Conservation (phyloP, 2,329 filamentous ascomycete genomes). For the Fusarium equiseti region DNA sequence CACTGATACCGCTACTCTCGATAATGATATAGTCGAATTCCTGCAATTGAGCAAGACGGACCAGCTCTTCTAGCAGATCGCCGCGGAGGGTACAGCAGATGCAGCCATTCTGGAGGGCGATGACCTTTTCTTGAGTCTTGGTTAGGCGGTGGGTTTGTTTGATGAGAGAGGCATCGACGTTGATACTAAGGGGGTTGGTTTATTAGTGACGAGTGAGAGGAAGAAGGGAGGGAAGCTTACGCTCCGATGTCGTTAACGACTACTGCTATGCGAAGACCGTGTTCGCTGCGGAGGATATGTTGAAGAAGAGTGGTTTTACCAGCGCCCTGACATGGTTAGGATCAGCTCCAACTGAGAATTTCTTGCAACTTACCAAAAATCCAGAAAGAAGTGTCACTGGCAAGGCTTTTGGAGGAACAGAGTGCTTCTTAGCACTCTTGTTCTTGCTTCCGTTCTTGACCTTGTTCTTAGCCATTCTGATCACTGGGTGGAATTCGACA, state of each 20-base stretch:
- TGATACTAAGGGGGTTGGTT: conserved; percentile 58
- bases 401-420: conserved; percentile 43
- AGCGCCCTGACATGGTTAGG: conserved; percentile 62
- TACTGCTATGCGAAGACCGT: conserved; percentile 76
- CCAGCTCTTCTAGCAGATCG: conserved; percentile 77
- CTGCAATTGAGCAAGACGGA: conserved; percentile 69
- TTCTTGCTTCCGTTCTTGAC: conserved; percentile 25
- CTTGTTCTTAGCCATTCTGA: conserved; percentile 38
- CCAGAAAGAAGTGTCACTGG: conserved; percentile 54
- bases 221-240: conserved; percentile 49
- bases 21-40: conserved; percentile 79
- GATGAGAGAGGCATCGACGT: conserved; percentile 74
- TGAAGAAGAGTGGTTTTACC: conserved; percentile 79
- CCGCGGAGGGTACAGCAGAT: conserved; percentile 82
- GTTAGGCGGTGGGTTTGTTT: conserved; percentile 67
- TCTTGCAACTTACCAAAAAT: conserved; percentile 46
- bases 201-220: no score
- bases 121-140: conserved; percentile 72
- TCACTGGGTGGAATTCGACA: neutral
- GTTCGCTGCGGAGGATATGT: conserved; percentile 74
- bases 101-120: conserved; percentile 78
- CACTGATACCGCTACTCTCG: conserved; percentile 78
- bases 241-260: conserved; percentile 80
- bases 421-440: conserved; percentile 30
- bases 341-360: fast-evolving